These are phyloP conservation scores for Boletales sp. DNA, from an alignment of 768 basidiomycete species.

Conservation along the genomic window DNA sequence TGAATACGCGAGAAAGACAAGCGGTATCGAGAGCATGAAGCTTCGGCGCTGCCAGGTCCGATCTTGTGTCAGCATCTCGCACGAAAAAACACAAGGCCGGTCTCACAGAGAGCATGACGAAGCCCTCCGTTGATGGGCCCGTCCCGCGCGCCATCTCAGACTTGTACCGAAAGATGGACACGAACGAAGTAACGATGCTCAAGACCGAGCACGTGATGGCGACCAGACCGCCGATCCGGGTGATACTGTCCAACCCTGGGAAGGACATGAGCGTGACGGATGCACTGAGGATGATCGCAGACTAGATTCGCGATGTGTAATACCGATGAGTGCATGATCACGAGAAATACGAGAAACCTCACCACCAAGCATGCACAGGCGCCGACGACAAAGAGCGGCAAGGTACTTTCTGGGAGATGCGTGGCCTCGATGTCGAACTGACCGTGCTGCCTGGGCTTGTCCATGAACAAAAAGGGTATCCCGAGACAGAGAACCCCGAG, in stretches of 20 bases:
- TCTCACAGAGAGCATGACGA: conserved; percentile 51
- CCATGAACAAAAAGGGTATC: conserved; percentile 73
- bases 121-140: conserved; percentile 47
- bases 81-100: neutral
- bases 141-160: conserved; percentile 54
- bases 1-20: conserved; percentile 71
- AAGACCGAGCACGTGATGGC: conserved; percentile 66
- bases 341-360: conserved; percentile 27
- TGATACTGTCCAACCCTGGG: conserved; percentile 63
- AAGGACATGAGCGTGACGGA: conserved; percentile 80
- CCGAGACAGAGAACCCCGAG: conserved; percentile 68
- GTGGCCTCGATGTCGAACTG: conserved; percentile 57
- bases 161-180: conserved; percentile 70
- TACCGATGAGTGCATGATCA: conserved; percentile 2
- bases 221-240: conserved; percentile 63
- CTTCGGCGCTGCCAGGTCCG: conserved; percentile 38
- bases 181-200: conserved; percentile 65
- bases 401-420: conserved; percentile 42
- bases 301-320: conserved; percentile 38
- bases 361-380: conserved; percentile 65
- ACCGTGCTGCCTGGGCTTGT: conserved; percentile 43
- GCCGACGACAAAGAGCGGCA: conserved; percentile 60
- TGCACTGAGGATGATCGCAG: conserved; percentile 76
- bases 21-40: conserved; percentile 65
- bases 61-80: neutral